Evolutionary conservation across 805 yeast species (phyloP), one percentile per base, ranked within the genome.

Genomic region (Phaffomyces opuntiae): DNA sequence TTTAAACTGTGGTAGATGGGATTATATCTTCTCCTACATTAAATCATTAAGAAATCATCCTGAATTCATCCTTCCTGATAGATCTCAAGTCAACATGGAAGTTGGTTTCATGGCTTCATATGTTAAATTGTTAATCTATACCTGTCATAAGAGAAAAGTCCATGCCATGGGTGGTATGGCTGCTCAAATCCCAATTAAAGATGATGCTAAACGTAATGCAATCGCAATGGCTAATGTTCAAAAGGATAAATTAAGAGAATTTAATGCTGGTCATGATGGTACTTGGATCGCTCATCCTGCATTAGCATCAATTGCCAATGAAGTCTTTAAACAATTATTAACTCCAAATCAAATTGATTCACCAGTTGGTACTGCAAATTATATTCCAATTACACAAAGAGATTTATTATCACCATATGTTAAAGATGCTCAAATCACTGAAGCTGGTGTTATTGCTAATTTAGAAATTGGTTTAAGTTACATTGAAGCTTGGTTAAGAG

Each of bases 151-250:
- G 57, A 75, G 91, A 68, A 84, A 82, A 51, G 91, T 84, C 38
- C 90, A 84, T 60, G 91, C 91, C 17, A 82, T 85, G 80, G 93
- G 95, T 56, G 95, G 95, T 55, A 85, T 85, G 95, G 91, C 93
- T 53, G 91, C 91, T 5, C 86, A 83, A 54, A 83, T 85, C 56
- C 91, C 93, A 52, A 84, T 84, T 67, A 84, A 84, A 64, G 72
- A 77, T 52, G 89, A 85, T 58, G 69, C 73, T 32, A 76, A 69
- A 49, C 77, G 80, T 50, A 84, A 85, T 66, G 70, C 70, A 40
- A 67, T 69, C 41, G 91, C 90, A 9, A 75, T 85, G 80, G 78
- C 74, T 41, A 83, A 82, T 53, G 93, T 85, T 44, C 74, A 77
- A 53, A 77, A 73, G 62, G 95, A 85, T 66, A 85, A 85, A 67